Percentiles rank a stretch among this genome's conserved stretches.
phyloP scores from a whole-genome alignment of 163 green algal species.

The Chlamydomonas reinhardtii region DNA sequence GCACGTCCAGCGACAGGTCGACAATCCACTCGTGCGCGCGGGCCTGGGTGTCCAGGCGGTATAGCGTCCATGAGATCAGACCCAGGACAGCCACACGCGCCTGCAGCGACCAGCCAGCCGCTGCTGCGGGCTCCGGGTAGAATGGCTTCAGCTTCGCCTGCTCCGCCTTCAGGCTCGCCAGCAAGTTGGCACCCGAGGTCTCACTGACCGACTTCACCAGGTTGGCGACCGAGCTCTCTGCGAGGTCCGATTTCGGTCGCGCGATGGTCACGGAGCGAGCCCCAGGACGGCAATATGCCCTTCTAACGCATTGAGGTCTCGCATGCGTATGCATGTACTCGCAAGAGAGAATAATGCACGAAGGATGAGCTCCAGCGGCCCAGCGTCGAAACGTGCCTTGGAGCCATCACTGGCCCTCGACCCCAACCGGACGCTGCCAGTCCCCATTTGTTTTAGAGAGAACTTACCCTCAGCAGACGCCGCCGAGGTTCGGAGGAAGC shows the following conservation, averaged over 20 bases:
- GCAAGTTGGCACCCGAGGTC: conserved; percentile 30
- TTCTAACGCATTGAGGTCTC: not conserved
- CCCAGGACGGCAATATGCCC: not conserved
- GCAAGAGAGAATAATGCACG: not conserved
- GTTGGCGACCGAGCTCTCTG: conserved; percentile 44
- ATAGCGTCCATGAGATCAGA: conserved; percentile 45
- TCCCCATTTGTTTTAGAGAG: too few species aligned
- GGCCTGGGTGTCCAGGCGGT: conserved; percentile 52
- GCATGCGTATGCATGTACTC: not conserved
- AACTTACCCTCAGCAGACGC: conserved; percentile 35
- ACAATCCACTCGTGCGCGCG: conserved; percentile 68
- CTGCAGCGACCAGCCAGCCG: conserved; percentile 43
- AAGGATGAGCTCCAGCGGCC: not conserved
- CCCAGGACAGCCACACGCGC: conserved; percentile 37
- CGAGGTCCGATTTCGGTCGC: not conserved
- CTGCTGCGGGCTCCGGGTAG: conserved; percentile 50
- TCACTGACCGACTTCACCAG: conserved; percentile 54
- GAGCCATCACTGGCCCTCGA: not conserved
- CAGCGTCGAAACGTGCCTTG: not conserved
- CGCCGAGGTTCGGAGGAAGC: conserved; percentile 29
- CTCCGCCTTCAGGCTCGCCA: conserved; percentile 22
- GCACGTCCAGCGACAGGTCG: conserved; percentile 64
- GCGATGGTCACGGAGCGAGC: conserved; percentile 35
- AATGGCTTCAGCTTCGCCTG: conserved; percentile 50
- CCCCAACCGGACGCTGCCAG: too few species aligned